Evolutionary conservation across 2,329 filamentous ascomycete species (phyloP).

Genomic region (Talaromyces sp.): DNA sequence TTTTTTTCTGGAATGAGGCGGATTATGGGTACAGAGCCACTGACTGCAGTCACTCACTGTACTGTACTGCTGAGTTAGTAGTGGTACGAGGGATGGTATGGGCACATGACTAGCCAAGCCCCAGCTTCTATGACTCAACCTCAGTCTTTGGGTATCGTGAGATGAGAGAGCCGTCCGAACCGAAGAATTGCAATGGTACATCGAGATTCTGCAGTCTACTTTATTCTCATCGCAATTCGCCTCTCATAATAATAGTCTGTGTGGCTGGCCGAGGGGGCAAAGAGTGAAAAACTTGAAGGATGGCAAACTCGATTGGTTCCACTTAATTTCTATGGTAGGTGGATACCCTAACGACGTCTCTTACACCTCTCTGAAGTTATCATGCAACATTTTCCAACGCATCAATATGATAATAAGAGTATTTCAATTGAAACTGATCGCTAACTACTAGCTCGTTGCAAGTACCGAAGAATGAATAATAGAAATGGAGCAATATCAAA

Average conservation of each 20-base stretch:
- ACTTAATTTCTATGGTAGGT: background rate
- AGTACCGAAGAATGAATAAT: background rate
- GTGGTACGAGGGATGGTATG: background rate
- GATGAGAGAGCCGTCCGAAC: background rate
- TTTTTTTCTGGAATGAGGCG: conserved; percentile 1
- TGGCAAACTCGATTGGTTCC: background rate
- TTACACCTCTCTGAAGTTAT: background rate
- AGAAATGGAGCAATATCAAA: background rate
- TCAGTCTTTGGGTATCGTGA: background rate
- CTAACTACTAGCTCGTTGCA: background rate
- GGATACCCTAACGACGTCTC: background rate
- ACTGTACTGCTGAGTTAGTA: background rate
- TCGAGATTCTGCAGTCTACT: background rate
- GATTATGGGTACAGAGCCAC: background rate
- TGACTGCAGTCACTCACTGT: background rate
- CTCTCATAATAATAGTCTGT: background rate
- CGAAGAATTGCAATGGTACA: background rate
- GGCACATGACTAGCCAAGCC: conserved; percentile 9
- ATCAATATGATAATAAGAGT: background rate
- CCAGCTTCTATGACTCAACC: conserved; percentile 4
- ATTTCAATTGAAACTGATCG: background rate
- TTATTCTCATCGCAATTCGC: background rate
- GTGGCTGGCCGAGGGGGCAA: conserved; percentile 4
- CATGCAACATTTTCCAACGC: background rate
- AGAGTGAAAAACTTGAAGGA: background rate